Evolutionary conservation across 108 stramenopile species (phyloP), one percentile per base, ranked within the genome.

Genomic region (Stephanodiscus triporus): DNA sequence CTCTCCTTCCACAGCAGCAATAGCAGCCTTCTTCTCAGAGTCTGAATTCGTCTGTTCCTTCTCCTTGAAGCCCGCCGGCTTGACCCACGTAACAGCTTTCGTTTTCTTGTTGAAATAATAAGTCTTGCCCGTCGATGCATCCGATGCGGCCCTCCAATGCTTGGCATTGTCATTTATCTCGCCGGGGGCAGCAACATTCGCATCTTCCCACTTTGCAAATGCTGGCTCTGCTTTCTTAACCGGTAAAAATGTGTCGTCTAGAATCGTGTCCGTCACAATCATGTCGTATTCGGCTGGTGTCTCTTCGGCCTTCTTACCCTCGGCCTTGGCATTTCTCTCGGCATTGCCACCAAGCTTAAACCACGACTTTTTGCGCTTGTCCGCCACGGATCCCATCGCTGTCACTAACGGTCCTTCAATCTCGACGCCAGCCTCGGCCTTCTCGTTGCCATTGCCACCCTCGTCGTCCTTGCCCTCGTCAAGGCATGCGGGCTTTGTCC

Each of bases 61-160:
- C 49, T 71, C 80, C 61, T 77, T 73, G 26, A 77, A 73, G 19
- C 80, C 87, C 20, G 80, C 76, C 0, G 92, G 92, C 64, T 86
- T 91, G 11, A 64, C 65, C 92, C 92, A 93, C 22, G 88, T 83
- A 6, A 88, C 87, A 55, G 83, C 78, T 42, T 90, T 75, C 19
- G 89, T 88, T 61, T 82, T 82, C 8, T 81, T 70, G 63, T 91
- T 85, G 62, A 90, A 93, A 73, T 88, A 91, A 50, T 91, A 91
- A 9, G 85, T 86, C 22, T 77, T 62, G n/a, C 89, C 92, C 19
- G 82, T 80, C 11, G 48, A 84, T 47, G 68, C 42, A 75, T 91
- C 89, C 2, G 72, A 47, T 2, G 85, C 84, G 10, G 83, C 65
- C 51, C 79, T 89, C 89, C 89, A 91, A 40, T 63, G 38, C 22